phyloP scores from a whole-genome alignment of 1,284 basidiomycete genomes.

The Microbotryomycetes sp. region DNA sequence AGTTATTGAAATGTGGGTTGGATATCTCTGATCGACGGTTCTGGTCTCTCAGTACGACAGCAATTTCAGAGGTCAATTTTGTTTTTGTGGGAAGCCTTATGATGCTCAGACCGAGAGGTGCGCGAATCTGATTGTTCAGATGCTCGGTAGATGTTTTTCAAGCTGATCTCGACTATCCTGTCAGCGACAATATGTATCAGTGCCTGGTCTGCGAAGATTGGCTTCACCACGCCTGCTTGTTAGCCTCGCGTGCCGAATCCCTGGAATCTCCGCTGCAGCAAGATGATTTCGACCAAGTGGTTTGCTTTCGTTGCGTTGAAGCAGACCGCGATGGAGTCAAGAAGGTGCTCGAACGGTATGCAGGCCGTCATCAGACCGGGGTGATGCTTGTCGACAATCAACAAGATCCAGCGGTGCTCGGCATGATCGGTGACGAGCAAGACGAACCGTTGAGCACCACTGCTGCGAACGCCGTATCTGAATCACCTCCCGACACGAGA shows the following conservation, averaged over 20 bases:
- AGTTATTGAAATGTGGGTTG: too few species aligned
- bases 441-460: too few species aligned
- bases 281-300: conserved; percentile 34
- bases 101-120: conserved; percentile 44
- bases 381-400: conserved; percentile 24
- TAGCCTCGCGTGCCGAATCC: conserved; percentile 22
- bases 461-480: too few species aligned
- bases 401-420: background rate
- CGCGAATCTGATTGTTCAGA: background rate
- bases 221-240: conserved; percentile 42
- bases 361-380: conserved; percentile 23
- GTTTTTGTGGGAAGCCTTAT: conserved; percentile 43
- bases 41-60: conserved; percentile 35
- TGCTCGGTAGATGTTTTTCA: background rate
- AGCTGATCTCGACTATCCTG: background rate
- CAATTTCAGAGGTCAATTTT: conserved; percentile 44
- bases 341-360: conserved; percentile 24
- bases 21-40: background rate
- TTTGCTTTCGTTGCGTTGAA: conserved; percentile 31
- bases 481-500: too few species aligned
- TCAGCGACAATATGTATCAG: conserved; percentile 40
- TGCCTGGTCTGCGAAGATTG: conserved; percentile 46
- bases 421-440: too few species aligned
- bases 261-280: conserved; percentile 14
- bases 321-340: conserved; percentile 4